These are phyloP conservation scores for Cryphonectria nitschkei DNA, from an alignment of 2,329 filamentous ascomycete genomes.

Conservation along the genomic window DNA sequence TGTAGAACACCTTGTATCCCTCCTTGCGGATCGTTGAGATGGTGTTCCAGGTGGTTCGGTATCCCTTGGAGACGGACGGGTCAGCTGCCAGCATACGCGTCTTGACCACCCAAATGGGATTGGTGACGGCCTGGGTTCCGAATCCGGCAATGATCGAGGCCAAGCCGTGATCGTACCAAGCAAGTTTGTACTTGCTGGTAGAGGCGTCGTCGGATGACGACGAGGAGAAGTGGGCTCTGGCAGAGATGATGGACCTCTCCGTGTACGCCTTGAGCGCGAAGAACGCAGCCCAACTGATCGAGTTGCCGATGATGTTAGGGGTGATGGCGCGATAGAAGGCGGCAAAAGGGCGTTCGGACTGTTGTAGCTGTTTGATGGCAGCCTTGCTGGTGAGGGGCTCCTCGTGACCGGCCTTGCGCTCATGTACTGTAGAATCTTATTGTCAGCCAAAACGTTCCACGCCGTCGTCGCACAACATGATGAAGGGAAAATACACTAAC, in stretches of 20 bases:
- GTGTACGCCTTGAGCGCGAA: conserved; percentile 74
- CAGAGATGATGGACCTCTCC: conserved; percentile 50
- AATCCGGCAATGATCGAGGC: conserved; percentile 73
- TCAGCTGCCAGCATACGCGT: conserved; percentile 94
- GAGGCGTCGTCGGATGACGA: conserved; percentile 16
- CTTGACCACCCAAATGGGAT: conserved; percentile 98
- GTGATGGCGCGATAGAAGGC: conserved; percentile 88
- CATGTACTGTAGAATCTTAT: conserved; percentile 47
- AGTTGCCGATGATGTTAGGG: conserved; percentile 90
- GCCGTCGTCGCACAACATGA: background rate
- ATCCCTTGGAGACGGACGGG: conserved; percentile 73
- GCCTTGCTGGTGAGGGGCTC: conserved; percentile 52
- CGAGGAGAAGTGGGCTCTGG: conserved; percentile 35
- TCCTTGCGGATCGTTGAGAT: conserved; percentile 69
- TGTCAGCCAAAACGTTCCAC: background rate
- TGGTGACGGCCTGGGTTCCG: conserved; percentile 80
- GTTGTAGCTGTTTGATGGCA: conserved; percentile 54
- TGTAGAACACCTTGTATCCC: conserved; percentile 81
- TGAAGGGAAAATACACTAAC: conserved; percentile 47
- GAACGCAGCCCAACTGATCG: conserved; percentile 87
- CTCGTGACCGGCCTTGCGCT: conserved; percentile 44
- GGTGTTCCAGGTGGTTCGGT: conserved; percentile 76
- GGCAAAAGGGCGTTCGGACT: conserved; percentile 59
- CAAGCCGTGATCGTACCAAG: conserved; percentile 76
- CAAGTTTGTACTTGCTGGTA: conserved; percentile 42